Conservation (phyloP, 192 early-diverging fungal genomes). For the Entomortierella beljakovae region DNA sequence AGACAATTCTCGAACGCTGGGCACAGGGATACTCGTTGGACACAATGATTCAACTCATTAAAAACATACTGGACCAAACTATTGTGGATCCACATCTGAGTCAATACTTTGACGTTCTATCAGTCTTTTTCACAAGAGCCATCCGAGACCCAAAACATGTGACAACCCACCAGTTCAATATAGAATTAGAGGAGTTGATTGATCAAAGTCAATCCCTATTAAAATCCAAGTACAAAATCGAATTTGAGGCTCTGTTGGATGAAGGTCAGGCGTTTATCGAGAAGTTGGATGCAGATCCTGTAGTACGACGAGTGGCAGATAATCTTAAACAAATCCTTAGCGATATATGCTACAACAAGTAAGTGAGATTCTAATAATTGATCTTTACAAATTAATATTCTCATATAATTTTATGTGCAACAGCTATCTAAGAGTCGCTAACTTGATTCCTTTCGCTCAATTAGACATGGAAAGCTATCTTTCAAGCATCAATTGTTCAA, state of each 20-base stretch:
- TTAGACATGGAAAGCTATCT: conserved; percentile 46
- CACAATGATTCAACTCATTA: conserved; percentile 35
- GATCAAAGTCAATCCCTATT: conserved; percentile 25
- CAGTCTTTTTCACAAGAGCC: conserved; percentile 29
- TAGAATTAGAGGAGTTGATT: conserved; percentile 29
- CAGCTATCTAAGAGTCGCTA: too few relatives aligned
- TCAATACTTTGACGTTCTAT: conserved; percentile 25
- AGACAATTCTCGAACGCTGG: conserved; percentile 57
- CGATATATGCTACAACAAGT: conserved; percentile 54
- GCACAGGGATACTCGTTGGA: conserved; percentile 55
- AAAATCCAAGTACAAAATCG: conserved; percentile 38
- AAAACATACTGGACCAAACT: conserved; percentile 33
- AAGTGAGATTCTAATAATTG: too few relatives aligned
- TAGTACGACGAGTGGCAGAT: conserved; percentile 29
- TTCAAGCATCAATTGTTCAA: conserved; percentile 61
- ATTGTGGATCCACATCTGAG: conserved; percentile 38
- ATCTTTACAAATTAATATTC: neutral
- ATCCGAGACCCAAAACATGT: conserved; percentile 53
- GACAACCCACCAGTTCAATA: conserved; percentile 21
- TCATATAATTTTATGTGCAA: too few relatives aligned
- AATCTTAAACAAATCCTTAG: conserved; percentile 43
- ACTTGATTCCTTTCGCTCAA: neutral
- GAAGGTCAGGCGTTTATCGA: conserved; percentile 29
- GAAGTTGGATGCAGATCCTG: conserved; percentile 41
- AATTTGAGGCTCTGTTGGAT: conserved; percentile 25